phyloP scores from a whole-genome alignment of 139 green algal species.

The Marvania coccoides region DNA sequence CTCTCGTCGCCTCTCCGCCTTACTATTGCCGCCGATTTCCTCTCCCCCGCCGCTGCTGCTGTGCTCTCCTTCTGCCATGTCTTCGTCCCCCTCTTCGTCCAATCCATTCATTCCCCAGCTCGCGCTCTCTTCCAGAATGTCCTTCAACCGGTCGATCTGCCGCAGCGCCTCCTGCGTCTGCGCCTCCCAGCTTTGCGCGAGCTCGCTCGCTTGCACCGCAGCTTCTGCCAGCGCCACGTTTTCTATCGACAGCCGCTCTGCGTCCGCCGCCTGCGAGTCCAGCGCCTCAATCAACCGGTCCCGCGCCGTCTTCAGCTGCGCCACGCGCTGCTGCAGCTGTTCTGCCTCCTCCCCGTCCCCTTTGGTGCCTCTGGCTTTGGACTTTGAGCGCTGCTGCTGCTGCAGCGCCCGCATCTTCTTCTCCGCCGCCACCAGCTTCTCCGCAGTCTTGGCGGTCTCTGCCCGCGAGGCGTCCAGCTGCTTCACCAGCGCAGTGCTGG shows the following conservation, averaged over 20 bases:
- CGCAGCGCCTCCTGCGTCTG: slow-evolving; percentile 47
- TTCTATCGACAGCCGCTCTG: slow-evolving; percentile 40
- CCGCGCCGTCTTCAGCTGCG: slow-evolving; percentile 38
- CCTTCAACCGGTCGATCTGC: slow-evolving; percentile 50
- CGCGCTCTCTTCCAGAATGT: slow-evolving; percentile 58
- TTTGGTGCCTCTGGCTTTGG: not conserved
- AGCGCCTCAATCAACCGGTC: slow-evolving; percentile 54
- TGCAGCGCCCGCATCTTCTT: not conserved
- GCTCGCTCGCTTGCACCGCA: not conserved
- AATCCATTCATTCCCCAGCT: slow-evolving; percentile 26
- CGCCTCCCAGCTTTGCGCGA: slow-evolving; percentile 33
- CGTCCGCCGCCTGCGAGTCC: slow-evolving; percentile 50
- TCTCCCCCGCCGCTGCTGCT: not conserved
- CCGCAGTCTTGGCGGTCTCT: not conserved
- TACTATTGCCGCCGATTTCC: not conserved
- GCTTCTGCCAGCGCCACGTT: slow-evolving; percentile 29
- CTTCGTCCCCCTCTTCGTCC: not conserved
- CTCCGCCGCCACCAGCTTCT: slow-evolving; percentile 16
- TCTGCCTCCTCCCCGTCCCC: not conserved
- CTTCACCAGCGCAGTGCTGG: slow-evolving; percentile 9
- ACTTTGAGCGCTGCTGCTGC: not conserved
- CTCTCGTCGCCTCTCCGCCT: not conserved
- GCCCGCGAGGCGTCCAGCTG: not conserved
- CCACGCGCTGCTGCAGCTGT: slow-evolving; percentile 31
- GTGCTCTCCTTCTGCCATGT: not conserved